phyloP scores from a whole-genome alignment of 345 rosid genomes.

The Arabis hirsuta region DNA sequence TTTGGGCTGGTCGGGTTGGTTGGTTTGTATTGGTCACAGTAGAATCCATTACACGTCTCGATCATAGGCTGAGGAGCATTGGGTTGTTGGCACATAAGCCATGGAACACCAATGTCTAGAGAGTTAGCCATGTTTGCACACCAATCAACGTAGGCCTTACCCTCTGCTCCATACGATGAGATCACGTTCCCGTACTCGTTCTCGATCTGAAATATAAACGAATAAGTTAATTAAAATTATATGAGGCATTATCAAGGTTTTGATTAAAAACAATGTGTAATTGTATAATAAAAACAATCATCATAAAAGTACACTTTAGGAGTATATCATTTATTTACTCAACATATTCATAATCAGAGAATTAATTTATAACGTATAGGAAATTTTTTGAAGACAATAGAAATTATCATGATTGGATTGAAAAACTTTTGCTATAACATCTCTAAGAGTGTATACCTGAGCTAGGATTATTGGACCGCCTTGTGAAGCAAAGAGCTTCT shows the following conservation, averaged over 20 bases:
- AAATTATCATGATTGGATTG: no score
- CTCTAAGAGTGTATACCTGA: constrained; percentile 48
- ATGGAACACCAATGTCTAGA: constrained; percentile 68
- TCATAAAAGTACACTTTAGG: no score
- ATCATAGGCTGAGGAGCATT: constrained; percentile 67
- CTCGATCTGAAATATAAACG: constrained; percentile 55
- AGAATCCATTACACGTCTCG: constrained; percentile 61
- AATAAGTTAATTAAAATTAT: neutral
- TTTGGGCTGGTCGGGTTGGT: constrained; percentile 50
- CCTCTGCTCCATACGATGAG: constrained; percentile 55
- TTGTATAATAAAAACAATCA: neutral
- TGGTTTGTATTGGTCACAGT: constrained; percentile 54
- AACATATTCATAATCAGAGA: no score
- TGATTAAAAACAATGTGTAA: no score
- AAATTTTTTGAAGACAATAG: no score
- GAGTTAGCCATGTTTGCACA: constrained; percentile 72
- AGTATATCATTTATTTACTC: no score
- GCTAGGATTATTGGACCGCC: constrained; percentile 82
- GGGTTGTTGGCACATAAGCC: constrained; percentile 81
- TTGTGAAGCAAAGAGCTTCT: constrained; percentile 72
- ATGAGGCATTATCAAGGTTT: no score
- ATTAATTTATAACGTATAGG: no score
- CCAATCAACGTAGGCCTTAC: constrained; percentile 68
- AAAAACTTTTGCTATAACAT: no score
- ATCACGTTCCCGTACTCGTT: constrained; percentile 81